These are phyloP conservation scores for Neostapfia colusana DNA, from an alignment of 176 grass and related monocot genomes.

Conservation along the genomic window DNA sequence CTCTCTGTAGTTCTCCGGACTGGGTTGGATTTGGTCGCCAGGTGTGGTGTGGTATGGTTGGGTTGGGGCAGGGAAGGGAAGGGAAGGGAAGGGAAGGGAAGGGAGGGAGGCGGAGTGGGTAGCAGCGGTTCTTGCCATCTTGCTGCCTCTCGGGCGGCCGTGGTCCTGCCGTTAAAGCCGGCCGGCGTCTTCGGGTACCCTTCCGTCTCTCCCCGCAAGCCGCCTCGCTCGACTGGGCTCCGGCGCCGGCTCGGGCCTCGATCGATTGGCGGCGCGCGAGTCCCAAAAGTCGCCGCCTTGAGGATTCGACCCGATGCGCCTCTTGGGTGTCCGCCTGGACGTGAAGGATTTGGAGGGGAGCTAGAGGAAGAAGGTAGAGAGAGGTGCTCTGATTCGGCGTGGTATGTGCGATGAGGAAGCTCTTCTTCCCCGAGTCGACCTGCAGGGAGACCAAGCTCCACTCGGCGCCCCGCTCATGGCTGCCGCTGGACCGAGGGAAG, in stretches of 20 bases:
- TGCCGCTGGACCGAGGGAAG: conserved; percentile 82
- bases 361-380: not conserved
- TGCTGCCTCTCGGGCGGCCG: conserved; percentile 30
- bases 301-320: conserved; percentile 15
- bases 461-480: conserved; percentile 76
- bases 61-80: not conserved
- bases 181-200: conserved; percentile 1
- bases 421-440: conserved; percentile 84
- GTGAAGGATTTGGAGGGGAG: conserved; percentile 35
- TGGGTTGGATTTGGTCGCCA: conserved; percentile 45
- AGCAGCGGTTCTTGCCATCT: conserved; percentile 47
- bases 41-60: conserved; percentile 50
- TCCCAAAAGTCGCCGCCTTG: conserved; percentile 13
- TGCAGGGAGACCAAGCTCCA: conserved; percentile 90
- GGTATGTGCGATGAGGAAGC: conserved; percentile 85
- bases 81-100: no score
- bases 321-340: conserved; percentile 24
- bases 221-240: conserved; percentile 2
- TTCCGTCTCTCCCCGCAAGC: no score
- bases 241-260: no score
- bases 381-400: conserved; percentile 40
- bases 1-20: not conserved
- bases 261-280: not conserved
- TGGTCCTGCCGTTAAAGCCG: conserved; percentile 60
- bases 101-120: no score